phyloP scores from a whole-genome alignment of 805 yeast species.

The Candida nonsorbophila region DNA sequence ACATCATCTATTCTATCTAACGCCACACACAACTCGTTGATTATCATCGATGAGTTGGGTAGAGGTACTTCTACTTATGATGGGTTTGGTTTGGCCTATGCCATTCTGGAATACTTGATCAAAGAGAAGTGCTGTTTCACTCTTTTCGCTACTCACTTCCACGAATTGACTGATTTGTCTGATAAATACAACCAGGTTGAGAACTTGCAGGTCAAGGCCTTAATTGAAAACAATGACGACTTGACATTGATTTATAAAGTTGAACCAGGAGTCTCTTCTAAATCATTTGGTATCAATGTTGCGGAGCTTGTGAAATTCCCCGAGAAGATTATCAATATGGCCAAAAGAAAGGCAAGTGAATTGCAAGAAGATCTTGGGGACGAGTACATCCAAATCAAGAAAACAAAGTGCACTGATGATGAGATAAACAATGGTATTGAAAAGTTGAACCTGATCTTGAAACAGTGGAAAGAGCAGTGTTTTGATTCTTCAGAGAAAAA shows the following conservation, averaged over 20 bases:
- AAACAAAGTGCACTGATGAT: constrained; percentile 44
- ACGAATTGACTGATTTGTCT: constrained; percentile 82
- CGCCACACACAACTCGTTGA: constrained; percentile 72
- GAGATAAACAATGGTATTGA: constrained; percentile 55
- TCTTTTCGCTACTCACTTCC: constrained; percentile 95
- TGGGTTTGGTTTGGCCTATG: constrained; percentile 97
- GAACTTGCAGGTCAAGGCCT: constrained; percentile 92
- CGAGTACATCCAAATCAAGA: constrained; percentile 41
- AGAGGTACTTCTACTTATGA: constrained; percentile 88
- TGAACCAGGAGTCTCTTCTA: constrained; percentile 94
- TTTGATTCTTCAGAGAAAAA: constrained; percentile 22
- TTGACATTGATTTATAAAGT: constrained; percentile 88
- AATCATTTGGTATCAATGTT: constrained; percentile 96
- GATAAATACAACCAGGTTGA: constrained; percentile 57
- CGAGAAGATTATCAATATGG: constrained; percentile 84
- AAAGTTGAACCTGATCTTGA: constrained; percentile 41
- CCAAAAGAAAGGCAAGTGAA: constrained; percentile 88
- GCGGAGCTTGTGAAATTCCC: constrained; percentile 96
- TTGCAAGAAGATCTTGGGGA: constrained; percentile 51
- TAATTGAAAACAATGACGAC: constrained; percentile 60
- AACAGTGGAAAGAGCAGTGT: constrained; percentile 49
- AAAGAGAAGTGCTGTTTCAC: constrained; percentile 69
- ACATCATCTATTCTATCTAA: constrained; percentile 81
- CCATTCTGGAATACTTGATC: constrained; percentile 84
- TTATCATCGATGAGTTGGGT: constrained; percentile 92